Conservation (phyloP, 2,329 filamentous ascomycete genomes). For the Nemania bipapillata region DNA sequence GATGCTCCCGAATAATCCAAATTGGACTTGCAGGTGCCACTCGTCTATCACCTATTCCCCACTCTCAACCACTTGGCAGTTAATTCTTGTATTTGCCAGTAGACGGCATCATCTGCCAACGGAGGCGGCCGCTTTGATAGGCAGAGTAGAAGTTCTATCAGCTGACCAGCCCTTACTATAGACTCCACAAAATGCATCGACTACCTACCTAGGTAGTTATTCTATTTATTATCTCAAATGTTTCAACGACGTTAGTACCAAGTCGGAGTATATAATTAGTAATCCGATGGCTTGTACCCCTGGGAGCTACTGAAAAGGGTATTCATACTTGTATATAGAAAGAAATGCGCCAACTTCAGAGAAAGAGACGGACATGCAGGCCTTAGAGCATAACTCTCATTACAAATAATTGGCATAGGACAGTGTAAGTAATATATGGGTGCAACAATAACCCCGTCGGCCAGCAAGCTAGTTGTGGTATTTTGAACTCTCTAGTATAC, state of each 20-base stretch:
- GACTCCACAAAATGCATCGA: neutral
- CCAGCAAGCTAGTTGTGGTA: too few relatives aligned
- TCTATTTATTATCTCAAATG: neutral
- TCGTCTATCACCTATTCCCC: constrained; percentile 22
- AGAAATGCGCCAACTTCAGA: too few relatives aligned
- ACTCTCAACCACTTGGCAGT: neutral
- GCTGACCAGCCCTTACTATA: neutral
- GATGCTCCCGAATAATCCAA: constrained; percentile 26
- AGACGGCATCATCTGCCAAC: neutral
- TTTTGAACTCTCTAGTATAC: too few relatives aligned
- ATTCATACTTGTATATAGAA: too few relatives aligned
- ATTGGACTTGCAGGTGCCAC: constrained; percentile 13
- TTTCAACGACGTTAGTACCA: neutral
- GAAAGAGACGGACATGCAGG: too few relatives aligned
- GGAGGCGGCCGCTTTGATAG: neutral
- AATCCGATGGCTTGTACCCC: too few relatives aligned
- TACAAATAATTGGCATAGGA: too few relatives aligned
- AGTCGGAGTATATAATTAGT: neutral
- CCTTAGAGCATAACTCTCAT: too few relatives aligned
- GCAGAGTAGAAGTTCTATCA: neutral
- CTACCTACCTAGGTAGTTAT: too few relatives aligned
- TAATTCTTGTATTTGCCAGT: neutral
- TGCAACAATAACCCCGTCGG: too few relatives aligned
- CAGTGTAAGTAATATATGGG: too few relatives aligned
- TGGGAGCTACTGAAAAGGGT: too few relatives aligned